Base-by-base conservation (phyloP, 192 early-diverging fungal genomes). In the Rhizophagus sp. region DNA sequence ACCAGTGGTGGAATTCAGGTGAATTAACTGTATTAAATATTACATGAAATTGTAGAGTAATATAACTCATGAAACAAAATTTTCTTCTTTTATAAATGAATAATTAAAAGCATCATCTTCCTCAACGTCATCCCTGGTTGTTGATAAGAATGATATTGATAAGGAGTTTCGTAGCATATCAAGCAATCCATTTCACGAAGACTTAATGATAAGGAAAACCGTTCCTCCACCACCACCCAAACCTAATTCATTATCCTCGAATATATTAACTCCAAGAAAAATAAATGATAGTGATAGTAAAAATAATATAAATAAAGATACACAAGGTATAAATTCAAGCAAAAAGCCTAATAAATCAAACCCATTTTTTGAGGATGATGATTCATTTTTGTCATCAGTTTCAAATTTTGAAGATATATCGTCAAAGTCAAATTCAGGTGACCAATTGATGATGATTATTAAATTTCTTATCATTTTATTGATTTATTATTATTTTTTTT, bases 1-100 rank as follows among this genome's bases (percentile, higher is more conserved):
- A 83, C 27, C 85, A 88, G 62, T 91, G 89, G 89, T 91, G 89
- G 89, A 86, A 76, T 15, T 67, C 19, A 57, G 68, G 83, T 83
- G 73, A 69, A 25, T 75, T 3, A 50, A 71, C 3, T 41, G 9
- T 12, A 3, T 71, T 39, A 22, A 57, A 19, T 6, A 65, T 47
- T 47, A 1, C 11, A 12, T 47, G 25, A 30, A 65, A 70, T 41
- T 41, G 39, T 7, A 41, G 39, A 41, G 6, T 41, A 41, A 7
- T 41, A 41, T 41, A 41, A 41, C 39, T 41, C 39, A 41, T 41
- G 34, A 41, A 41, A 41, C 39, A 41, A 41, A 41, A 41, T 41
- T 69, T 19, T 34, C 6, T 69, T 10, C 33, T 65, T 65, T 27
- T 30, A 12, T 30, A 30, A 66, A 41, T 41, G 34, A 41, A 36